Evolutionary conservation across 345 rosid genomes (phyloP), one percentile per base, ranked within the genome.

Genomic region (Mercurialis annua): DNA sequence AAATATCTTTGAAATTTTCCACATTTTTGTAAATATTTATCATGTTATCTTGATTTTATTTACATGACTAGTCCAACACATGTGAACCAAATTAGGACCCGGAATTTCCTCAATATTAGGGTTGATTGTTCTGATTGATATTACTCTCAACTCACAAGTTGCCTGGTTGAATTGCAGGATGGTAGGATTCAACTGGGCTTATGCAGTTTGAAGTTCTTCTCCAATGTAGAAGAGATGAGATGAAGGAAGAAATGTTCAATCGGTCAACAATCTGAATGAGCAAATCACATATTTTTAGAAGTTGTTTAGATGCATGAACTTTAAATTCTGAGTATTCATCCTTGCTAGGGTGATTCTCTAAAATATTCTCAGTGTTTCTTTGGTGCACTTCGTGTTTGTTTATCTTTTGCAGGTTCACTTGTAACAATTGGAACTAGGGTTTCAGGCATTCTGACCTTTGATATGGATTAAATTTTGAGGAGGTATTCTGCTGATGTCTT

Each of bases 391-490:
- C 79, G 59, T 80, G 74, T 75, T 80, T 75, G 69, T 83, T 72
- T 62, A 77, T 80, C 78, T 75, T 76, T 78, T 86, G 89, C 90
- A 88, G 94, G 94, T 81, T 47, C 70, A 56, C 80, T 52, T 80
- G 75, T 75, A 78, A 81, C 47, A 36, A 71, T 65, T 71, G 78
- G 77, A 74, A 78, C 76, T 80, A 67, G 48, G 72, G 68, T 77
- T 73, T 78, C 74, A 77, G 86, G 67, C 70, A 38, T 33, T 65
- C 80, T 71, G 79, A 66, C 63, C 77, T 75, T n/a, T 71, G 71
- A 65, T 71, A 76, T 76, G 83, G 82, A 66, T 78, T 71, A 69
- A 76, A 75, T 80, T 74, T 76, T 76, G 67, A 69, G 77, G 84
- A 78, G 79, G 62, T 79, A 46, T 77, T 78, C 83, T 83, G 77